These are phyloP conservation scores for Rhodotorula sp. DNA, from an alignment of 1,284 basidiomycete species.

Conservation along the genomic window DNA sequence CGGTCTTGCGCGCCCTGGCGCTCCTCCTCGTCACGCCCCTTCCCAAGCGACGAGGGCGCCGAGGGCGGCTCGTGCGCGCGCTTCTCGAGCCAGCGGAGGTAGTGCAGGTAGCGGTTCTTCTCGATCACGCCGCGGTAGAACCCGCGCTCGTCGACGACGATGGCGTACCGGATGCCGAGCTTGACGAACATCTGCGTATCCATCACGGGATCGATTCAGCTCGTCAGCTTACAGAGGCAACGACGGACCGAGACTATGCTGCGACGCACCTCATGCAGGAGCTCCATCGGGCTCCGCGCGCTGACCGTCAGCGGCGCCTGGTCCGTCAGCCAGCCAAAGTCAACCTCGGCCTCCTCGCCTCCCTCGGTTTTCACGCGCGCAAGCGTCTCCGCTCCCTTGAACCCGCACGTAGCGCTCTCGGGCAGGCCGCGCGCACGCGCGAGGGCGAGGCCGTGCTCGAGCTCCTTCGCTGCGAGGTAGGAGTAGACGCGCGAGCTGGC, in stretches of 20 bases:
- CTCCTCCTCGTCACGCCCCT: not conserved
- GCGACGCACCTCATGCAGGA: constrained; percentile 20
- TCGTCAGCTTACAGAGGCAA: not conserved
- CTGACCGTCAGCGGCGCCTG: constrained; percentile 38
- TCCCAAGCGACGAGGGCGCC: not conserved
- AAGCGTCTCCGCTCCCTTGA: constrained; percentile 25
- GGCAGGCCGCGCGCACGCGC: constrained; percentile 19
- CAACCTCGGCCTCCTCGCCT: constrained; percentile 35
- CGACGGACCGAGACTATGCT: not conserved
- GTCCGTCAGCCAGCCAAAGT: constrained; percentile 53
- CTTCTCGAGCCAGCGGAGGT: constrained; percentile 33
- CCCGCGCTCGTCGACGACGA: constrained; percentile 80
- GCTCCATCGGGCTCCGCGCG: constrained; percentile 37
- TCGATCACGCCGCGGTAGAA: constrained; percentile 86
- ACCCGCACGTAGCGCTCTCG: constrained; percentile 31
- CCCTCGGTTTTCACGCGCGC: not conserved
- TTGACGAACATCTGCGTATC: constrained; percentile 90
- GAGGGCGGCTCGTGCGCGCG: not conserved
- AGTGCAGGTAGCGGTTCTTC: constrained; percentile 66
- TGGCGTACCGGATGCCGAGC: constrained; percentile 83
- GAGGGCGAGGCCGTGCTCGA: constrained; percentile 77
- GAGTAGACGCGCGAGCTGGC: constrained; percentile 69
- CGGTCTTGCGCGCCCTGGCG: not conserved
- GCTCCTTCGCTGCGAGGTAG: constrained; percentile 86
- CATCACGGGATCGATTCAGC: constrained; percentile 62